phyloP scores from a whole-genome alignment of 805 yeast genomes.

The Candida palmyrensis region DNA sequence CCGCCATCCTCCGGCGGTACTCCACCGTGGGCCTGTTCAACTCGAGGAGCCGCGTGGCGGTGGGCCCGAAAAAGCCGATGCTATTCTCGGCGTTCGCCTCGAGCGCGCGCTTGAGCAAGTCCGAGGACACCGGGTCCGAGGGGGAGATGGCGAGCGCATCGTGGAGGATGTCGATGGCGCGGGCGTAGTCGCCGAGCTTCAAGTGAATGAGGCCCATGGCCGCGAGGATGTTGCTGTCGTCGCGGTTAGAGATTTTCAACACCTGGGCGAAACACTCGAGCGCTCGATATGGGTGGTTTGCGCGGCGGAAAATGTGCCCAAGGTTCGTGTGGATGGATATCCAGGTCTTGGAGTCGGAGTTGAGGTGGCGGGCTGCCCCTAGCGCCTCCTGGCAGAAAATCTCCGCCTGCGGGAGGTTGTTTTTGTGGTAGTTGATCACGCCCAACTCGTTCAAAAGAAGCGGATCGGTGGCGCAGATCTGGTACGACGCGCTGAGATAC shows the following conservation, averaged over 20 bases:
- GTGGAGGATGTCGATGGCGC: slow-evolving; percentile 75
- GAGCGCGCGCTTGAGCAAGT: slow-evolving; percentile 72
- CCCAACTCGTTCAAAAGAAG: slow-evolving; percentile 87
- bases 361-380: slow-evolving; percentile 58
- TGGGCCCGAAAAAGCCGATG: slow-evolving; percentile 18
- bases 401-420: slow-evolving; percentile 65
- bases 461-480: slow-evolving; percentile 83
- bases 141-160: slow-evolving; percentile 76
- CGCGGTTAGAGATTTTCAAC: slow-evolving; percentile 59
- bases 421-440: slow-evolving; percentile 78
- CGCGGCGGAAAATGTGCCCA: slow-evolving; percentile 80
- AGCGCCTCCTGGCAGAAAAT: slow-evolving; percentile 65
- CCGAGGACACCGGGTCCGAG: slow-evolving; percentile 79
- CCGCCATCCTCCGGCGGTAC: slow-evolving; percentile 11
- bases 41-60: slow-evolving; percentile 16
- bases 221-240: slow-evolving; percentile 65
- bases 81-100: slow-evolving; percentile 45
- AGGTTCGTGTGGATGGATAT: slow-evolving; percentile 78
- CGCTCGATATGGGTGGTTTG: slow-evolving; percentile 59
- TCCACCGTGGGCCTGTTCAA: slow-evolving; percentile 20
- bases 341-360: slow-evolving; percentile 80
- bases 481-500: slow-evolving; percentile 68
- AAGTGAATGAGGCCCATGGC: slow-evolving; percentile 82
- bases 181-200: slow-evolving; percentile 55
- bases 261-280: slow-evolving; percentile 74